These are phyloP conservation scores for Russula brevipes DNA, from an alignment of 768 basidiomycete genomes.

Conservation along the genomic window DNA sequence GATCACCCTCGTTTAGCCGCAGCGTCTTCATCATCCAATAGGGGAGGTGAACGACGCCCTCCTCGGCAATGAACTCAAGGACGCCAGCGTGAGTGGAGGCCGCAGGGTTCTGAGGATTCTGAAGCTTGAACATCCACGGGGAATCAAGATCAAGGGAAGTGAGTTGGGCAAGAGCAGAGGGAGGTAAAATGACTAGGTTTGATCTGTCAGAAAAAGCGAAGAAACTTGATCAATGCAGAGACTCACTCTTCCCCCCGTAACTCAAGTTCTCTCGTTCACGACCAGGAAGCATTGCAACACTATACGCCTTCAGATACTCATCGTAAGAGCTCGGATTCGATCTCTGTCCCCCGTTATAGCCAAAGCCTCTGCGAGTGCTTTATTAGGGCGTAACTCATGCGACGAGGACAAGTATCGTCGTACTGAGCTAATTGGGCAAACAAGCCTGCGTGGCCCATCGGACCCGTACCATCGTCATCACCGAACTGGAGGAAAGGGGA, in stretches of 20 bases:
- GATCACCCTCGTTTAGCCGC: slow-evolving; percentile 88
- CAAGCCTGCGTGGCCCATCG: slow-evolving; percentile 53
- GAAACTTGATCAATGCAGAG: slow-evolving; percentile 29
- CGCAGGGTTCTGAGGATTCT: slow-evolving; percentile 80
- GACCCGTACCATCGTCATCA: slow-evolving; percentile 23
- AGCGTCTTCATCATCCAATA: slow-evolving; percentile 99
- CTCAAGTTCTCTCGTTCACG: slow-evolving; percentile 85
- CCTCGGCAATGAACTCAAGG: slow-evolving; percentile 96
- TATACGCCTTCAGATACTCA: slow-evolving; percentile 92
- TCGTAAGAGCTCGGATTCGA: slow-evolving; percentile 75
- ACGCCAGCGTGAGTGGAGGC: slow-evolving; percentile 95
- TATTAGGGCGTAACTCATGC: slow-evolving; percentile 5
- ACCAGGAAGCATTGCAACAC: slow-evolving; percentile 88
- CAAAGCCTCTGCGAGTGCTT: slow-evolving; percentile 42
- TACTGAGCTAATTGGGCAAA: slow-evolving; percentile 66
- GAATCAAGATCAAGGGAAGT: slow-evolving; percentile 81
- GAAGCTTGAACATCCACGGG: slow-evolving; percentile 96
- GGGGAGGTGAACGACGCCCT: slow-evolving; percentile 91
- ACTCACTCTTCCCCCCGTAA: slow-evolving; percentile 95
- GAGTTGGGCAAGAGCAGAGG: slow-evolving; percentile 84
- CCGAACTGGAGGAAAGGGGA: slow-evolving; percentile 14
- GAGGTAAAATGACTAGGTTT: slow-evolving; percentile 88
- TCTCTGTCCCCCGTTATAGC: slow-evolving; percentile 39
- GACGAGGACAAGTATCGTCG: slow-evolving; percentile 18
- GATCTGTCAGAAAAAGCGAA: slow-evolving; percentile 16